phyloP scores from a whole-genome alignment of 1,284 basidiomycete genomes.

The Cystobasidium sp. region DNA sequence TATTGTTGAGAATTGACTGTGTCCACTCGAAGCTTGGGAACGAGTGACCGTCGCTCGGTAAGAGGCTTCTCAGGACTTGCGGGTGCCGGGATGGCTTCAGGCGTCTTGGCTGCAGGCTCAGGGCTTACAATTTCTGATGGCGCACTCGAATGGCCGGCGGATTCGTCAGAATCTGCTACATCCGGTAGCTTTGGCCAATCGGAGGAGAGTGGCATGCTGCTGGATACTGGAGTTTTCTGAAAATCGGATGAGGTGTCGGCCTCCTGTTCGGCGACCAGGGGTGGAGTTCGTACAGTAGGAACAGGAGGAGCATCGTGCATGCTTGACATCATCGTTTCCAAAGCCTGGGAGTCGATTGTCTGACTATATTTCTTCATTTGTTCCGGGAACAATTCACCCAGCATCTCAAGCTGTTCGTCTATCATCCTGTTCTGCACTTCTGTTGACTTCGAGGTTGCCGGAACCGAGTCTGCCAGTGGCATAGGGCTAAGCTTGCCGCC shows the following conservation, averaged over 20 bases:
- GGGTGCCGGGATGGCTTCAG: neutral
- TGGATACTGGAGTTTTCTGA: constrained; percentile 2
- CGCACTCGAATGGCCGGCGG: neutral
- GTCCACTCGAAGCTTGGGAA: constrained; percentile 24
- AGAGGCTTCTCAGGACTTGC: constrained; percentile 3
- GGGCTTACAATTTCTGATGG: neutral
- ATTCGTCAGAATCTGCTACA: neutral
- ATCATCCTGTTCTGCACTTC: constrained; percentile 31
- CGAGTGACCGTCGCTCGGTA: constrained; percentile 20
- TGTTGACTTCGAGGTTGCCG: constrained; percentile 7
- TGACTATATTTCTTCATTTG: constrained; percentile 25
- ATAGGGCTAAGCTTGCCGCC: neutral
- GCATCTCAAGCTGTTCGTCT: constrained; percentile 42
- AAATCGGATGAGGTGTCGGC: constrained; percentile 27
- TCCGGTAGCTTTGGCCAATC: constrained; percentile 32
- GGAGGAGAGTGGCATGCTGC: constrained; percentile 17
- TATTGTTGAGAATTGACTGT: constrained; percentile 21
- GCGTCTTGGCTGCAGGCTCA: neutral
- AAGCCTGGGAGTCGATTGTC: neutral
- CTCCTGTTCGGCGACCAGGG: neutral
- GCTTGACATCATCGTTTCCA: neutral
- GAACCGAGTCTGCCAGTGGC: neutral
- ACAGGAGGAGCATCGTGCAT: neutral
- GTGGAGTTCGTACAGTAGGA: neutral
- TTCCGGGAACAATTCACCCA: constrained; percentile 35